phyloP scores from a whole-genome alignment of 1,139 yeast genomes.

The Suhomyces wounanorum region DNA sequence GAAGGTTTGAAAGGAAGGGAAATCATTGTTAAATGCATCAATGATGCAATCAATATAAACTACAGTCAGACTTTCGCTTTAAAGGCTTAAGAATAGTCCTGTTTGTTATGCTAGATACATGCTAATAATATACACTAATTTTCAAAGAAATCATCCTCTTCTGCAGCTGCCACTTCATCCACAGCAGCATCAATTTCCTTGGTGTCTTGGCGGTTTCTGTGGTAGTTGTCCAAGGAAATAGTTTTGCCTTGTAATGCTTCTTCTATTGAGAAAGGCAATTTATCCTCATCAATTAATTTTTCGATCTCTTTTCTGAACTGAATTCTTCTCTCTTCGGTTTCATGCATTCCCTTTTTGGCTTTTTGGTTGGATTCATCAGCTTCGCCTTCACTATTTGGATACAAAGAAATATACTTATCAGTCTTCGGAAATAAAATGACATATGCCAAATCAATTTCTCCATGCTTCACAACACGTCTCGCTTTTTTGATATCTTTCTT shows the following conservation, averaged over 20 bases:
- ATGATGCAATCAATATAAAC: conserved; percentile 64
- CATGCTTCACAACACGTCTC: conserved; percentile 54
- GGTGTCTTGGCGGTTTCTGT: conserved; percentile 10
- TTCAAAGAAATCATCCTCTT: conserved; percentile 50
- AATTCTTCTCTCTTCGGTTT: conserved; percentile 52
- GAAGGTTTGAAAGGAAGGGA: conserved; percentile 47
- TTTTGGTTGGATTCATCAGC: conserved; percentile 37
- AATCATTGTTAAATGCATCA: conserved; percentile 52
- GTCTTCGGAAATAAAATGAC: conserved; percentile 76
- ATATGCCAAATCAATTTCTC: conserved; percentile 76
- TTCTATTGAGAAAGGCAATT: conserved; percentile 58
- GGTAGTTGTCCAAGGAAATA: conserved; percentile 25
- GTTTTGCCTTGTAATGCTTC: conserved; percentile 56
- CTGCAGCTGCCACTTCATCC: conserved; percentile 23
- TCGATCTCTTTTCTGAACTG: conserved; percentile 55
- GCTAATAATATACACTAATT: conserved; percentile 20
- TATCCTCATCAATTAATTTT: conserved; percentile 48
- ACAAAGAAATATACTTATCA: conserved; percentile 79
- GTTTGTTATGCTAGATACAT: conserved; percentile 2
- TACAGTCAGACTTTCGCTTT: conserved; percentile 25
- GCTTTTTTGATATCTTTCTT: conserved; percentile 56
- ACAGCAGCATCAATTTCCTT: conserved; percentile 48
- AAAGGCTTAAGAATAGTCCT: conserved; percentile 15
- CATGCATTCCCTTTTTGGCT: conserved; percentile 46
- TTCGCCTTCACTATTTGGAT: conserved; percentile 43